phyloP scores from a whole-genome alignment of 1,284 basidiomycete species.

The Leccinum ponderosum region DNA sequence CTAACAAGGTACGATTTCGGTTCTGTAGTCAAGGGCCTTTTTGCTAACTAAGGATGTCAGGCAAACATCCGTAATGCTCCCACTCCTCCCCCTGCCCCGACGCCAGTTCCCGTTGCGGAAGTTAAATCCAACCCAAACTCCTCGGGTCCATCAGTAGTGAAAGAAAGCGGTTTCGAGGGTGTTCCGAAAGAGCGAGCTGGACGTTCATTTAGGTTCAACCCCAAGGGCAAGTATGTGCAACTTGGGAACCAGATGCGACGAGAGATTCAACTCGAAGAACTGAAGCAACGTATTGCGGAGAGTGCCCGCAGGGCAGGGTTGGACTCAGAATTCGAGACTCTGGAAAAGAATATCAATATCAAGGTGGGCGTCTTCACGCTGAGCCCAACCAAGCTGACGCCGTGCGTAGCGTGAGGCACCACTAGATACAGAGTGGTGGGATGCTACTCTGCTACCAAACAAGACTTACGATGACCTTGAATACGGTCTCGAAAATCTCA shows the following conservation, averaged over 20 bases:
- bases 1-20: slow-evolving; percentile 65
- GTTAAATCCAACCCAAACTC: slow-evolving; percentile 74
- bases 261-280: slow-evolving; percentile 84
- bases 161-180: slow-evolving; percentile 59
- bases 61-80: slow-evolving; percentile 76
- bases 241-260: slow-evolving; percentile 84
- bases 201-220: slow-evolving; percentile 80
- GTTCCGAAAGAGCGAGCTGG: slow-evolving; percentile 70
- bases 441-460: slow-evolving; percentile 80
- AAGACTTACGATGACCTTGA: slow-evolving; percentile 78
- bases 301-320: slow-evolving; percentile 91
- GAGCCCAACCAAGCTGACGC: slow-evolving; percentile 2
- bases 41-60: slow-evolving; percentile 29
- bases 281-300: slow-evolving; percentile 93
- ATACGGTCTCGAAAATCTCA: slow-evolving; percentile 54
- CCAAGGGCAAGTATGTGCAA: slow-evolving; percentile 88
- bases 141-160: slow-evolving; percentile 52
- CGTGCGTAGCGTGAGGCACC: slow-evolving; percentile 70
- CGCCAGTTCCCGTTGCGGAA: slow-evolving; percentile 43
- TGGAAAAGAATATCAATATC: slow-evolving; percentile 74
- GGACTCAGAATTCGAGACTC: slow-evolving; percentile 86
- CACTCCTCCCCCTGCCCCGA: slow-evolving; percentile 59
- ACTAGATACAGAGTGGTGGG: slow-evolving; percentile 97
- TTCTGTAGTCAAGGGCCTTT: not conserved
- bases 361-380: slow-evolving; percentile 51